Evolutionary conservation across 2,329 filamentous ascomycete species (phyloP), one percentile per base, ranked within the genome.

Genomic region (Falciphora oryzae): DNA sequence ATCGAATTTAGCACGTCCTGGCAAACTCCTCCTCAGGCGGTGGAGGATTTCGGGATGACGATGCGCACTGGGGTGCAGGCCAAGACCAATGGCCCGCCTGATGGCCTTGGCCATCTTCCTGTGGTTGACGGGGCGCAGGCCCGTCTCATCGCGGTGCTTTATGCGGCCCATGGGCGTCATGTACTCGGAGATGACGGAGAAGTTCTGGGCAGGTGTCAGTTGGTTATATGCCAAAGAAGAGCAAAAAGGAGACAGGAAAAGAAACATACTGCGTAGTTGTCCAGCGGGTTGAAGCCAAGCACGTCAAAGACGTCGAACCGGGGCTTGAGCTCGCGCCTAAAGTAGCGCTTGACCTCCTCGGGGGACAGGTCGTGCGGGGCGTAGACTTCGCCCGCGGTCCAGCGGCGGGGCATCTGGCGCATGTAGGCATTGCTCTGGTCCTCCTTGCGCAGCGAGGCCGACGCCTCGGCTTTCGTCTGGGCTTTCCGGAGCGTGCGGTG

Each of bases 71-170:
- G 95, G 95, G 84, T 98, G 93, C 66, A 98, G 81, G 22, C 95
- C 95, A 73, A 97, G 84, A 1, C 93, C 95, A 71, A 98, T 89
- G 27, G 91, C 89, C 70, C 95, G 85, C 69, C 95, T 83, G 71
- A 99, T 90, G 63, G 96, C 94, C 81, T 96, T 97, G 67, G 94
- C 91, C 74, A 99, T 87, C 79, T 90, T 93, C 70, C 95, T 85
- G 81, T 99, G 95, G 81, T 98, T 98, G 69, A 91, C 89, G 3
- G 91, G 90, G 65, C 92, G 85, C 67, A 99, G 81, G 18, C 92
- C 92, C 0, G 93, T 98, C 29, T 88, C 81, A 7, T 76, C 83
- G n/a, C 85, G 82, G 74, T 90, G 87, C 78, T 87, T 90, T 75
- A 99, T 97, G 66, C 93, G 87, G 62, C 94, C 95, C 79, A 92